A percentile compares a stretch with the other conserved stretches of the same genome.
phyloP scores from a whole-genome alignment of 176 grass and related monocot genomes.

The Oryza nivara region DNA sequence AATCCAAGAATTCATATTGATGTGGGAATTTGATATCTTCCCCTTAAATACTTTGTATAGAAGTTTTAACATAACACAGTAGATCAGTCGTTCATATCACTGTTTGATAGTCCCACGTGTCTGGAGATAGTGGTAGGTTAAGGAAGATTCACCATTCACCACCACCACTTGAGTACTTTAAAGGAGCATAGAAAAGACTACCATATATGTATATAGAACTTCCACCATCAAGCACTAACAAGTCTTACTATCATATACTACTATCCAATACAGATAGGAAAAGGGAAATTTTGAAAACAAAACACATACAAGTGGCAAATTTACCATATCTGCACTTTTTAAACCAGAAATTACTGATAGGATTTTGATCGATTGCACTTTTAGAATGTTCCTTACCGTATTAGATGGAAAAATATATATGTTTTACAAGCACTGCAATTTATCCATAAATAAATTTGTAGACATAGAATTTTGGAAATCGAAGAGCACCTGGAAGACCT shows the following conservation, averaged over 20 bases:
- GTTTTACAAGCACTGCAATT: background rate
- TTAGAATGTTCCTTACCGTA: conserved; percentile 9
- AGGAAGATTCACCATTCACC: too few relatives aligned
- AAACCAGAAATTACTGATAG: background rate
- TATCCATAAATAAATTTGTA: conserved; percentile 12
- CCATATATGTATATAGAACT: background rate
- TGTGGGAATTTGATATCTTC: too few relatives aligned
- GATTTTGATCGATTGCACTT: background rate
- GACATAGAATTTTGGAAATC: conserved; percentile 27
- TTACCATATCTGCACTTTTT: background rate
- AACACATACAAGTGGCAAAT: background rate
- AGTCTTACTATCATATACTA: background rate
- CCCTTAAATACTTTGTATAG: too few relatives aligned
- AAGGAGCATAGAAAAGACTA: background rate
- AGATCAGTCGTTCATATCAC: too few relatives aligned
- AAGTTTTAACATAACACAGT: too few relatives aligned
- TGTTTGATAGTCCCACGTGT: too few relatives aligned
- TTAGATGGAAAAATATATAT: conserved; percentile 11
- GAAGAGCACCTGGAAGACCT: conserved; percentile 81
- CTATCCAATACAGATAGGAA: background rate
- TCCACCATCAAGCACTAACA: background rate
- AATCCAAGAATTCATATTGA: too few relatives aligned
- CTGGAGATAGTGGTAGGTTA: too few relatives aligned
- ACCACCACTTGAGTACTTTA: too few relatives aligned
- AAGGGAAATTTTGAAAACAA: conserved; percentile 10